Conservation (phyloP, 2,329 filamentous ascomycete genomes). For the Colletotrichum coccodes region DNA sequence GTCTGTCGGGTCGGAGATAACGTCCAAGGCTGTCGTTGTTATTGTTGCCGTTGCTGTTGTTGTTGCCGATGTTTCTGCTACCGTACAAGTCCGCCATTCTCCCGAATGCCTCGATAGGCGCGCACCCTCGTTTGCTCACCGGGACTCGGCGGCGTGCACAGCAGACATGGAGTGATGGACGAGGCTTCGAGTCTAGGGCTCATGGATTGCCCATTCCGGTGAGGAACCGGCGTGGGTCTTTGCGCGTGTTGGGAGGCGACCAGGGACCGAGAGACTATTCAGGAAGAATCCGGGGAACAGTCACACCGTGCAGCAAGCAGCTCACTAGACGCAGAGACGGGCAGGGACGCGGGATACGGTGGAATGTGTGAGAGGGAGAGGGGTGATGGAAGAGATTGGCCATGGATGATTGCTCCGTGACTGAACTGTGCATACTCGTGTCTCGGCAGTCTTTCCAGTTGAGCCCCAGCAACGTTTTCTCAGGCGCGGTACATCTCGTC, state of each 20-base stretch:
- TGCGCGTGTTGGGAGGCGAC: neutral
- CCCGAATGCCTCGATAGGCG: conserved; percentile 5
- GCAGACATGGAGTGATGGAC: conserved; percentile 25
- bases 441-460: neutral
- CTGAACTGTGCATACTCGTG: neutral
- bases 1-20: conserved; percentile 30
- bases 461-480: neutral
- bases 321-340: neutral
- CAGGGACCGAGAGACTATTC: neutral
- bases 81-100: conserved; percentile 31
- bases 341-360: neutral
- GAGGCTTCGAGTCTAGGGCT: conserved; percentile 26
- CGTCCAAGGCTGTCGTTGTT: conserved; percentile 28
- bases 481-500: neutral
- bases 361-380: neutral
- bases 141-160: conserved; percentile 24
- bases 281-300: conserved; percentile 8
- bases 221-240: conserved; percentile 29
- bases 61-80: conserved; percentile 10
- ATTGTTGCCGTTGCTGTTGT: conserved; percentile 8
- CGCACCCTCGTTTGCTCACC: conserved; percentile 24
- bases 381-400: neutral
- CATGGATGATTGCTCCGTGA: neutral
- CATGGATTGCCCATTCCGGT: conserved; percentile 29
- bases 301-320: neutral